These are phyloP conservation scores for Lipomyces orientalis DNA, from an alignment of 805 yeast species.

Conservation along the genomic window DNA sequence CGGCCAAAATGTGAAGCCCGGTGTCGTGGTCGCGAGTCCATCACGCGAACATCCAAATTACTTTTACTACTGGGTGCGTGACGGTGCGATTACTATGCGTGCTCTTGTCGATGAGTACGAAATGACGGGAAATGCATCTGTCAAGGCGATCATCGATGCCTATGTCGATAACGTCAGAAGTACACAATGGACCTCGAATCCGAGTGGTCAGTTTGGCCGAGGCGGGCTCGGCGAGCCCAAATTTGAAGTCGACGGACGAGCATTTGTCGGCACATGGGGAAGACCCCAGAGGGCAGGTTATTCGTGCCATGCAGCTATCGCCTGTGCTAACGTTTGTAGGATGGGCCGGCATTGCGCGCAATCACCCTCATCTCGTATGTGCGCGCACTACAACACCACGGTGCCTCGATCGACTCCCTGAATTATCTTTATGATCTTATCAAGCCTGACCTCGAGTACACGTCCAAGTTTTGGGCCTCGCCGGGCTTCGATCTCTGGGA, in stretches of 20 bases:
- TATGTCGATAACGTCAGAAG: slow-evolving; percentile 64
- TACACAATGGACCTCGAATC: slow-evolving; percentile 71
- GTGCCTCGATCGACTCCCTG: slow-evolving; percentile 41
- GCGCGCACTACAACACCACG: slow-evolving; percentile 48
- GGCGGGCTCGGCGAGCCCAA: slow-evolving; percentile 89
- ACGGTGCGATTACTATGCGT: slow-evolving; percentile 73
- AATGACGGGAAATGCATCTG: slow-evolving; percentile 47
- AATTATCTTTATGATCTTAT: slow-evolving; percentile 58
- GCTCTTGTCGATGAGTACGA: slow-evolving; percentile 62
- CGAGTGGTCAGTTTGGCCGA: slow-evolving; percentile 62
- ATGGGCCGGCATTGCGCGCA: slow-evolving; percentile 87
- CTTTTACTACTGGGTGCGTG: slow-evolving; percentile 89
- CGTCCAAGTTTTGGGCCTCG: slow-evolving; percentile 63
- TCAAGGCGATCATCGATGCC: slow-evolving; percentile 53
- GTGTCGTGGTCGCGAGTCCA: slow-evolving; percentile 87
- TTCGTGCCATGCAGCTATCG: not conserved
- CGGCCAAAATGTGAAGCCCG: slow-evolving; percentile 55
- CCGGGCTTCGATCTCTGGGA: slow-evolving; percentile 93
- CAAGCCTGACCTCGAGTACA: slow-evolving; percentile 72
- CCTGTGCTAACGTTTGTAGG: slow-evolving; percentile 45
- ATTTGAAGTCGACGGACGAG: slow-evolving; percentile 66
- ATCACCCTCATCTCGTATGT: slow-evolving; percentile 66
- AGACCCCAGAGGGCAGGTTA: slow-evolving; percentile 72
- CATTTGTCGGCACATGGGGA: slow-evolving; percentile 80
- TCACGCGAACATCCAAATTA: slow-evolving; percentile 75